Conservation (phyloP, 2,329 filamentous ascomycete genomes). For the Trichoderma sp. region DNA sequence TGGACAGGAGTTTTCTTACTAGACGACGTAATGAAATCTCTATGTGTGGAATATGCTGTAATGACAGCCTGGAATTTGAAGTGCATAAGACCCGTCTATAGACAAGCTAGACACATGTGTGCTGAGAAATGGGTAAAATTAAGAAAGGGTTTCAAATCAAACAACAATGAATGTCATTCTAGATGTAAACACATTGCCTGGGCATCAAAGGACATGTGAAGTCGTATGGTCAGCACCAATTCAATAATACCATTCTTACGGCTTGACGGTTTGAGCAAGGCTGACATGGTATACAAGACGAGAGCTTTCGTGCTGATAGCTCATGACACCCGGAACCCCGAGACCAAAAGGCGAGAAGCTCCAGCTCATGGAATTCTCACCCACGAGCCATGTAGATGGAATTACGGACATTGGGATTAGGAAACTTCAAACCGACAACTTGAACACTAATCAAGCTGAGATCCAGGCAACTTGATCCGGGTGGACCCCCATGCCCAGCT, state of each 20-base stretch:
- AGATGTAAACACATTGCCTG: no score
- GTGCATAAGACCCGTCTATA: background rate
- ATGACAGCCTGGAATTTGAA: background rate
- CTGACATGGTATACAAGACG: background rate
- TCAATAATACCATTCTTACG: no score
- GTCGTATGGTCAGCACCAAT: no score
- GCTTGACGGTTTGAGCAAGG: background rate
- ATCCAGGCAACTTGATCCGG: background rate
- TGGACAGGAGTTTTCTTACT: conserved; percentile 5
- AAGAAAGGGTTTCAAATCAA: background rate
- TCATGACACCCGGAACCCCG: background rate
- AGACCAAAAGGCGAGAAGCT: background rate
- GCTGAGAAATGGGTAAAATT: fast-evolving
- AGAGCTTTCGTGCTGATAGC: background rate
- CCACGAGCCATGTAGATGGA: background rate
- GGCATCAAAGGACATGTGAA: no score
- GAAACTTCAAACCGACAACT: background rate
- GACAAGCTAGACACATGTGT: background rate
- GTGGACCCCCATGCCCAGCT: background rate
- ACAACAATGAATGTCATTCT: no score
- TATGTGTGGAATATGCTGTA: background rate
- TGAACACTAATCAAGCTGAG: background rate
- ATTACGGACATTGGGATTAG: background rate
- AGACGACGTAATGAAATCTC: background rate
- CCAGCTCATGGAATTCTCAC: background rate